These are phyloP conservation scores for Neobulgaria alba DNA, from an alignment of 2,329 filamentous ascomycete species.

Conservation along the genomic window DNA sequence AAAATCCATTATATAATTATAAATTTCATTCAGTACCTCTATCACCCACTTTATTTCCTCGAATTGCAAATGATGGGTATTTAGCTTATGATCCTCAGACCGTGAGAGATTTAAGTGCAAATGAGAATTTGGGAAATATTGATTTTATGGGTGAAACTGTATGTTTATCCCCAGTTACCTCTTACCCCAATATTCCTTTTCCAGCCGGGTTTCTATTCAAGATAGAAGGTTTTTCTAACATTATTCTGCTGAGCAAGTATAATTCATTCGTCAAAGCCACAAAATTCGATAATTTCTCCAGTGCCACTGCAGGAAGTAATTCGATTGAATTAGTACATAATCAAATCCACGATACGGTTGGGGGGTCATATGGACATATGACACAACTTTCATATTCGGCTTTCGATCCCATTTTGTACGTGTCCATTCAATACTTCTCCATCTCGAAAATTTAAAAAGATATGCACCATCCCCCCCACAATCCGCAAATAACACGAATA, in stretches of 20 bases:
- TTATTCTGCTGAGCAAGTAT: too few species aligned
- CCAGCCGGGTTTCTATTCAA: too few species aligned
- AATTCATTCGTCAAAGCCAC: slow-evolving; percentile 31
- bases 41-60: slow-evolving; percentile 31
- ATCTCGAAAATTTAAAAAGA: neutral
- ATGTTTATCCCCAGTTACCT: slow-evolving; percentile 1
- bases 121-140: slow-evolving; percentile 10
- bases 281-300: slow-evolving; percentile 35
- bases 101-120: slow-evolving; percentile 17
- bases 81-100: slow-evolving; percentile 31
- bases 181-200: neutral
- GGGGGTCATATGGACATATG: slow-evolving; percentile 32
- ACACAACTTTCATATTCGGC: slow-evolving; percentile 34
- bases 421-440: slow-evolving; percentile 5
- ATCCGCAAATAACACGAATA: too few species aligned
- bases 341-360: slow-evolving; percentile 33
- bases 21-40: slow-evolving; percentile 34
- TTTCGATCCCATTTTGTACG: slow-evolving; percentile 41
- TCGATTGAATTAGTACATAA: slow-evolving; percentile 40
- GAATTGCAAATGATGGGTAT: slow-evolving; percentile 25
- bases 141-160: slow-evolving; percentile 22
- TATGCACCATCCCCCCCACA: neutral
- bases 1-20: slow-evolving; percentile 46
- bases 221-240: too few species aligned
- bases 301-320: slow-evolving; percentile 29